These are phyloP conservation scores for Comarum palustre DNA, from an alignment of 306 rosid genomes.

Conservation along the genomic window DNA sequence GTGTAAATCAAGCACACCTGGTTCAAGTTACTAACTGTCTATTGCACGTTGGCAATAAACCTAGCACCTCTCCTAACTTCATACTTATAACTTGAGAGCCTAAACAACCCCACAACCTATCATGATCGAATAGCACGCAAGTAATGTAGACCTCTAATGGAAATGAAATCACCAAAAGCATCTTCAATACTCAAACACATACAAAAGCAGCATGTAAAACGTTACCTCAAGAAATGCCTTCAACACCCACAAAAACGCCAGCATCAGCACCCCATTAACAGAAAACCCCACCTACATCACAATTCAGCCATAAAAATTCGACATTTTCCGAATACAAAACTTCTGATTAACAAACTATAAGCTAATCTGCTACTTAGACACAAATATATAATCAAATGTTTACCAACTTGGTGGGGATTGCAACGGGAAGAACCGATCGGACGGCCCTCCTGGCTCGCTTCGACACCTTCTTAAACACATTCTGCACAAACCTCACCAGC, in stretches of 20 bases:
- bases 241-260: constrained; percentile 64
- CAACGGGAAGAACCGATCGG: constrained; percentile 65
- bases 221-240: constrained; percentile 80
- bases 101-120: background rate
- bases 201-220: background rate
- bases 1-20: background rate
- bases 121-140: background rate
- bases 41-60: background rate
- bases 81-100: background rate
- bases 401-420: constrained; percentile 64
- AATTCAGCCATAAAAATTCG: background rate
- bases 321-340: background rate
- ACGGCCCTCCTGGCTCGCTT: constrained; percentile 62
- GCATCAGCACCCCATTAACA: constrained; percentile 59
- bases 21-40: background rate
- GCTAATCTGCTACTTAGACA: too few relatives aligned
- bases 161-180: background rate
- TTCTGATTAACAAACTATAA: background rate
- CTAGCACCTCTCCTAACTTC: background rate
- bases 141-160: background rate
- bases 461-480: constrained; percentile 60
- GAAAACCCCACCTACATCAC: constrained; percentile 55
- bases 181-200: background rate
- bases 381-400: too few relatives aligned
- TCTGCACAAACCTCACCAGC: constrained; percentile 58